Base-by-base conservation (phyloP, 345 rosid species). In the Aurinia saxatilis region DNA sequence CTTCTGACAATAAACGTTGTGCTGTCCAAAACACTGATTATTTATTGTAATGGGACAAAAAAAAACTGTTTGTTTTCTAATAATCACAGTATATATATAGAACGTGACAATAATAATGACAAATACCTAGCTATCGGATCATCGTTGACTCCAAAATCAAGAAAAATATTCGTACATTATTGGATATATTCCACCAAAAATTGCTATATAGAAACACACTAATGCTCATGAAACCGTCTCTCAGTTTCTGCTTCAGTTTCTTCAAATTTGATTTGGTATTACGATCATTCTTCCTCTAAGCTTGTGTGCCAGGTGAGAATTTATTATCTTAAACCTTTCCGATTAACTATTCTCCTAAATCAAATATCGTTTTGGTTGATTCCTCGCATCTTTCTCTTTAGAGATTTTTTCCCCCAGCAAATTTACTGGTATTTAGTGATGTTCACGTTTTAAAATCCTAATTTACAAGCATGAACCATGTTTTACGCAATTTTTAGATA, bases 111-210 rank as follows among this genome's bases (percentile, higher is more conserved):
- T 23, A 39, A 30, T 6, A 18, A 39, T 8, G 25, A 8, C 42
- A 9, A 23, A 23, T n/a, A n/a, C n/a, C 4, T 11, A 29, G 34
- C 13, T 13, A 42, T 21, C 9, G 12, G 37, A 65, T 54, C 46
- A 65, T 54, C 48, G 46, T 55, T 66, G 49, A 54, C 38, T 13
- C 48, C 40, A 25, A 38, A 49, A 16, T 30, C n/a, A n/a, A n/a
- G n/a, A n/a, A n/a, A n/a, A n/a, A 15, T 8, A 21, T 21, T 41
- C 18, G 13, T 10, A 65, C 17, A 0, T 31, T 31, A n/a, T n/a
- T n/a, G n/a, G n/a, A n/a, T n/a, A n/a, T n/a, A n/a, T 31, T 4
- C 16, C 16, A 29, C 12, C 6, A 53, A 4, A 31, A 31, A 53
- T 6, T 18, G 3, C 13, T 8, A 23, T 23, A 6, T 33, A 61